Percentiles rank a stretch among this genome's conserved stretches.
phyloP scores from a whole-genome alignment of 306 rosid species.

The Rosa multiflora region DNA sequence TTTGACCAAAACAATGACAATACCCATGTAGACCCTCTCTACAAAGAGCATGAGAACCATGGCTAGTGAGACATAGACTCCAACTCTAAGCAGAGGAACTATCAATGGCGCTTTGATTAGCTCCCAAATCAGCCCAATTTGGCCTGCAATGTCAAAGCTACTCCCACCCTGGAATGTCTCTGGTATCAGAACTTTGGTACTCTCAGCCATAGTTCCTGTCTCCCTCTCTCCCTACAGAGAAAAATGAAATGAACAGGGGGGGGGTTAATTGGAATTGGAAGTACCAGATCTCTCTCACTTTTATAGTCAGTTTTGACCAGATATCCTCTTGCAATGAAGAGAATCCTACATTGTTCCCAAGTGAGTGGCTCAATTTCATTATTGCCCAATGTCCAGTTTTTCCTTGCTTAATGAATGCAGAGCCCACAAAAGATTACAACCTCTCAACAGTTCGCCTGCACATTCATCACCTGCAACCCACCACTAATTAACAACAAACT shows the following conservation, averaged over 20 bases:
- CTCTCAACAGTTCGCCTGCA: constrained; percentile 18
- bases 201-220: constrained; percentile 53
- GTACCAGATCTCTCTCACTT: not conserved
- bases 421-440: too few species aligned
- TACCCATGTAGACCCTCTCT: constrained; percentile 90
- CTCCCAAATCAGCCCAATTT: constrained; percentile 75
- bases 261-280: not conserved
- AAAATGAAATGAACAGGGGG: not conserved
- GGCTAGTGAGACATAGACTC: constrained; percentile 63
- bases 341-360: not conserved
- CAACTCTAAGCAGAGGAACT: constrained; percentile 68
- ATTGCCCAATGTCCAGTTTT: not conserved
- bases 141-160: constrained; percentile 51
- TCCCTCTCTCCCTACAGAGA: constrained; percentile 9
- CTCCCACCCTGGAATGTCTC: constrained; percentile 56
- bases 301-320: too few species aligned
- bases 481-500: constrained; percentile 12
- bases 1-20: constrained; percentile 81
- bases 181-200: constrained; percentile 49
- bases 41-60: constrained; percentile 94
- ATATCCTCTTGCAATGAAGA: not conserved
- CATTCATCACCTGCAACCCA: constrained; percentile 54
- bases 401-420: not conserved
- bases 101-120: constrained; percentile 82
- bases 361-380: not conserved